Evolutionary conservation across 1,139 yeast species (phyloP), one percentile per base, ranked within the genome.

Genomic region (Maudiozyma humilis): DNA sequence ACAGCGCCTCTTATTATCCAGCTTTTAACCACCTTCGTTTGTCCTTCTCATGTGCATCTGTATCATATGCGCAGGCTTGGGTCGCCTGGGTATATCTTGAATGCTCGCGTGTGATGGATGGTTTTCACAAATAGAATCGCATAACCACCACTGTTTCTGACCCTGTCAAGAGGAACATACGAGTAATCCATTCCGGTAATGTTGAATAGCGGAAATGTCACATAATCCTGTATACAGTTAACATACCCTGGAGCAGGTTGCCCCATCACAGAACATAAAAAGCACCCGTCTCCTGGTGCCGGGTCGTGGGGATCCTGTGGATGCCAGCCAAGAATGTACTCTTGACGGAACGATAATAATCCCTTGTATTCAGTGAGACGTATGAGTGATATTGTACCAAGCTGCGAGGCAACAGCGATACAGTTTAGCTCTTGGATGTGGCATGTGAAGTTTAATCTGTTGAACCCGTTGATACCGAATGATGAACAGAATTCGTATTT

Each of bases 341-440:
- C 60, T 42, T 56, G 82, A 41, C 83, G 64, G 71, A 78, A 71
- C 1, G 78, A 79, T 49, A 62, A 69, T 0, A 78, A 59, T 0
- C 83, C 84, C 17, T 77, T 62, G 53, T 68, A 70, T 41, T 67
- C 67, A 29, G 82, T 77, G 31, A 78, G 56, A 38, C 84, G 59
- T 57, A 78, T 62, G 2, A 79, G 58, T 2, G 78, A 65, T 2
- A 76, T 69, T 12, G 73, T 53, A 0, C 84, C 84, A 40, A 70
- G 69, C 49, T 77, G 82, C 0, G 78, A 65, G 0, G 72, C 79
- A 0, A 71, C 75, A 7, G 74, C 66, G 32, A 72, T 63, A 47
- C 78, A 72, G 55, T 70, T 70, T n/a, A 79, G 59, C 49, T 75
- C 76, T 1, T 77, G 77, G 2, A 79, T 70, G 13, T 73, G 52